Base-by-base conservation (phyloP, 495 filamentous ascomycete genomes). In the Trichoderma gamsii region DNA sequence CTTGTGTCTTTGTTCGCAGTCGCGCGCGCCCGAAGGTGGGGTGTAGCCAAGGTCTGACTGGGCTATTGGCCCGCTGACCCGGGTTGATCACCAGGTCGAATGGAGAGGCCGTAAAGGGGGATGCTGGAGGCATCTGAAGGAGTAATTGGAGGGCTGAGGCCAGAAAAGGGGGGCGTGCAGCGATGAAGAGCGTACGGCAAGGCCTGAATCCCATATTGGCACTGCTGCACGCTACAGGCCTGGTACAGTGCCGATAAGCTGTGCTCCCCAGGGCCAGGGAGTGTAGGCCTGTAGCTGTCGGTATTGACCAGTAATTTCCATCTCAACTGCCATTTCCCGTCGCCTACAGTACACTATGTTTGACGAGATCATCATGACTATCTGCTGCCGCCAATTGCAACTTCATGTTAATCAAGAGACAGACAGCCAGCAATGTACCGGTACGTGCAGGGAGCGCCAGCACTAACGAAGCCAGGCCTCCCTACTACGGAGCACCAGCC, bases 71-170 rank as follows among this genome's bases (percentile, higher is more conserved):
- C 63, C 35, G 63, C 63, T 65, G 63, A 65, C 63, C 63, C 63
- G 35, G 41, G 63, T 65, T 65, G 63, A 65, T 65, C 63, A 65
- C 41, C 63, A 65, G 63, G 63, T 65, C 63, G 41, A 65, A 44
- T 44, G 63, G 41, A 41, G 63, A 65, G 63, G 63, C 56, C 56
- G 56, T 61, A 61, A 61, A 61, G 56, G 56, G 56, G 56, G 56
- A 61, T 61, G 56, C 11, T 61, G 56, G 56, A 27, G 56, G 56
- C 56, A 32, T 61, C 23, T 25, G 56, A 61, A 61, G 56, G 56
- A 61, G 56, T 25, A 61, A 61, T 61, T 61, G 56, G 56, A 61
- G 56, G 56, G 23, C 25, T 13, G 9, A 11, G 6, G 23, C 23
- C 8, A 4, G 11, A 13, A n/a, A n/a, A 11, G 15, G 56, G 56